Evolutionary conservation across 139 green algal genomes (phyloP).

Genomic region (Desmodesmus armatus): DNA sequence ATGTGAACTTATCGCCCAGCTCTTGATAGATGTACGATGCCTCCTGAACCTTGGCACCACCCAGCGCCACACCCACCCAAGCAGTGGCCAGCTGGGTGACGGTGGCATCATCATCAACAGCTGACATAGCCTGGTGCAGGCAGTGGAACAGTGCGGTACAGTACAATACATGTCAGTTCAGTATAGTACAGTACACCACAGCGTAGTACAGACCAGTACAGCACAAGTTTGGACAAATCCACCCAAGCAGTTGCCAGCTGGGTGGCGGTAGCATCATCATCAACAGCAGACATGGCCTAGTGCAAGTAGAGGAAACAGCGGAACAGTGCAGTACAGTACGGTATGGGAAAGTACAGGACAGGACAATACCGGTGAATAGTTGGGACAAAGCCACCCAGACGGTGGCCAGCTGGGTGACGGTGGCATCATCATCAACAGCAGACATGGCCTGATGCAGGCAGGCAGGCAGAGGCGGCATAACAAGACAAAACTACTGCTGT

Average conservation of each 20-base stretch:
- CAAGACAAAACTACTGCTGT: no score
- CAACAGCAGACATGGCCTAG: constrained; percentile 84
- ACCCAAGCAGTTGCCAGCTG: constrained; percentile 96
- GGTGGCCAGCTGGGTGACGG: constrained; percentile 94
- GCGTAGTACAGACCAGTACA: no score
- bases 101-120: constrained; percentile 94
- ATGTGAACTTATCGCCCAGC: constrained; percentile 96
- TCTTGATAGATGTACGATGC: constrained; percentile 97
- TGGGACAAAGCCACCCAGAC: constrained; percentile 91
- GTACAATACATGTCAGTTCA: no score
- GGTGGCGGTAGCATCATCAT: constrained; percentile 96
- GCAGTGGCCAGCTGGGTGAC: constrained; percentile 96
- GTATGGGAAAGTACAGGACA: no score
- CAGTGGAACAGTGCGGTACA: no score
- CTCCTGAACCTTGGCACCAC: constrained; percentile 95
- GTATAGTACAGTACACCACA: no score
- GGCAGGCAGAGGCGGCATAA: no score
- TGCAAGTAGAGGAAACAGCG: not conserved
- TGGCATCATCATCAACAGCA: constrained; percentile 93
- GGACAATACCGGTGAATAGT: no score
- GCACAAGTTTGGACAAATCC: no score
- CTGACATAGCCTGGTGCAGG: constrained; percentile 81
- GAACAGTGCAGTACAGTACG: no score
- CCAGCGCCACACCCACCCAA: constrained; percentile 91
- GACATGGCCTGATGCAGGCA: constrained; percentile 80